Evolutionary conservation across 192 early-diverging fungal genomes (phyloP).

Genomic region (Coemansia sp.): DNA sequence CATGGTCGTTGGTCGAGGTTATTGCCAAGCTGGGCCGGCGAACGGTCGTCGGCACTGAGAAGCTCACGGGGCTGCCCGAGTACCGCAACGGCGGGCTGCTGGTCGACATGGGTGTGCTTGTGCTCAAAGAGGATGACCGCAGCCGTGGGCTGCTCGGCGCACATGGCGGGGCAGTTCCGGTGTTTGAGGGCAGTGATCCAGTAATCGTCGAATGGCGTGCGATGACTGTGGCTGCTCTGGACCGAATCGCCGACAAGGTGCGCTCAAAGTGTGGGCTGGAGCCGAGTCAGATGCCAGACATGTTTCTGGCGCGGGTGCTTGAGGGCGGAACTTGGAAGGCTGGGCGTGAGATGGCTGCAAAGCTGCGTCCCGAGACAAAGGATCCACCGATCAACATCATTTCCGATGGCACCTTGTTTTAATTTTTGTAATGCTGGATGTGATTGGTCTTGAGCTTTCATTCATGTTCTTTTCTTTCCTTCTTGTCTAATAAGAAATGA

Average conservation of each 20-base stretch:
- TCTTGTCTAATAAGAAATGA: too few relatives aligned
- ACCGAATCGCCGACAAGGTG: slow-evolving; percentile 65
- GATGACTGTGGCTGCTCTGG: slow-evolving; percentile 81
- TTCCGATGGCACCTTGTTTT: slow-evolving; percentile 85
- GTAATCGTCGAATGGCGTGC: slow-evolving; percentile 93
- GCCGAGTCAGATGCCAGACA: slow-evolving; percentile 52
- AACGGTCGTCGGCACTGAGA: slow-evolving; percentile 55
- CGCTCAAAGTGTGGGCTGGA: slow-evolving; percentile 54
- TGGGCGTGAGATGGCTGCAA: slow-evolving; percentile 84
- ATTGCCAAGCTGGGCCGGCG: slow-evolving; percentile 57
- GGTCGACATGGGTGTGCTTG: slow-evolving; percentile 81
- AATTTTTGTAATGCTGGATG: slow-evolving; percentile 17
- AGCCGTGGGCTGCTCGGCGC: slow-evolving; percentile 68
- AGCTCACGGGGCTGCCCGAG: slow-evolving; percentile 84
- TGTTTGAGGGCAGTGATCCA: slow-evolving; percentile 75
- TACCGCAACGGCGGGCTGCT: slow-evolving; percentile 87
- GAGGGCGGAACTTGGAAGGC: slow-evolving; percentile 95
- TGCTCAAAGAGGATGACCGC: slow-evolving; percentile 52
- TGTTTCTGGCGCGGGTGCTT: slow-evolving; percentile 77
- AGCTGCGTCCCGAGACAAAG: slow-evolving; percentile 70
- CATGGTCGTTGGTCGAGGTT: slow-evolving; percentile 87
- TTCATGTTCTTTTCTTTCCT: too few relatives aligned
- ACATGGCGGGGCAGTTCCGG: slow-evolving; percentile 52
- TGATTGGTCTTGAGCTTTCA: too few relatives aligned
- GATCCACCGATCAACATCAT: slow-evolving; percentile 91